These are phyloP conservation scores for Sclerotinia borealis DNA, from an alignment of 2,329 filamentous ascomycete species.

Conservation along the genomic window DNA sequence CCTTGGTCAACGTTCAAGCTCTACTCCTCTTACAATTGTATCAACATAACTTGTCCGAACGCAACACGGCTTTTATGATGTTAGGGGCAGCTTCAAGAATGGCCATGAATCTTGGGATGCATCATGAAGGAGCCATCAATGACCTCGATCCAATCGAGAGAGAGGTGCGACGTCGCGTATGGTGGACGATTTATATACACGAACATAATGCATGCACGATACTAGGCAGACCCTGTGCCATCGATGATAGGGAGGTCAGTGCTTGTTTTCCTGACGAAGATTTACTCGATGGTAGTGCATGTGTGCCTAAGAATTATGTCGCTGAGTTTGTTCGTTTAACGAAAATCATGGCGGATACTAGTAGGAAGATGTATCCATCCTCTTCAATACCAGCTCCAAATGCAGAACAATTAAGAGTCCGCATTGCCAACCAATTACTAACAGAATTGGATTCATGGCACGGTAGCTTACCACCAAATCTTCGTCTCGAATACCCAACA, in stretches of 20 bases:
- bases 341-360: slow-evolving; percentile 25
- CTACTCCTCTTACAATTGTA: slow-evolving; percentile 38
- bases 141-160: slow-evolving; percentile 33
- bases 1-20: slow-evolving; percentile 38
- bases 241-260: slow-evolving; percentile 29
- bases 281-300: slow-evolving; percentile 25
- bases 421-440: slow-evolving; percentile 23
- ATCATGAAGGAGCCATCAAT: slow-evolving; percentile 36
- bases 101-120: slow-evolving; percentile 40
- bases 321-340: slow-evolving; percentile 25
- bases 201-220: slow-evolving; percentile 31
- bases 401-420: slow-evolving; percentile 20
- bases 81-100: slow-evolving; percentile 38
- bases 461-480: slow-evolving; percentile 22
- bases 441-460: slow-evolving; percentile 27
- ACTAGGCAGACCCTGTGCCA: slow-evolving; percentile 28
- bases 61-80: slow-evolving; percentile 37
- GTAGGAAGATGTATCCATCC: slow-evolving; percentile 27
- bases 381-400: slow-evolving; percentile 18
- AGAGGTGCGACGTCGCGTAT: slow-evolving; percentile 29
- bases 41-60: slow-evolving; percentile 38
- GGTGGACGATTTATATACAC: slow-evolving; percentile 30
- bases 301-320: slow-evolving; percentile 24
- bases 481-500: slow-evolving; percentile 22
- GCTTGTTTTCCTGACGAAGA: slow-evolving; percentile 27